Base-by-base conservation (phyloP, 2,329 filamentous ascomycete genomes). In the Cladophialophora yegresii region DNA sequence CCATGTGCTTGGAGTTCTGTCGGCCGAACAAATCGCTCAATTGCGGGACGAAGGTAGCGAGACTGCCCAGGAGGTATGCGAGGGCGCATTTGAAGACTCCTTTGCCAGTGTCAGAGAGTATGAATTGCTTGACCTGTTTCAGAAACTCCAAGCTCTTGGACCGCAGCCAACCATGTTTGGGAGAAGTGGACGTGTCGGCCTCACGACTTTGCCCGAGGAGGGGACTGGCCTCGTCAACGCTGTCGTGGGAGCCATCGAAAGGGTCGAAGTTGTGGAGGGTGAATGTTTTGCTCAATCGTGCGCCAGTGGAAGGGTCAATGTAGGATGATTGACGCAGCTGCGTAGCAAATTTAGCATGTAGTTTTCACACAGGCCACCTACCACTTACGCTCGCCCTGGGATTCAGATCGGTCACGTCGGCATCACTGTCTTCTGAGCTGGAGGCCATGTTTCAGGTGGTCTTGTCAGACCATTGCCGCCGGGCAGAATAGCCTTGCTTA, bases 1-100 rank as follows among this genome's bases (percentile, higher is more conserved):
- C 92, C 73, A 96, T 88, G 77, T 97, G 93, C 74, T 97, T 97
- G 57, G 92, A 92, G 77, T 96, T 93, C 73, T 92, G 89, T 68
- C 88, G 83, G 10, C 93, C 93, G 16, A 97, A 81, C 62, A 92
- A 85, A 7, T 82, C 79, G 16, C 92, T 88, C 62, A 96, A 82
- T 2, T 84, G 83, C 2, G 88, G 85, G 67, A 91, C 87, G 72
- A 96, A 95, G 0, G 93, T 97, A 40, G 89, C 92, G 76, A 96
- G 81, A 70, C 91, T 96, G 20, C 91, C 93, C 36, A 97, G 77
- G 3, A 96, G 80, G 77, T 97, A 97, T 51, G 93, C 93, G 66
- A 97, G 78, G 33, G 92, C 93, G 80, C 92, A 97, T 78, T 97
- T 97, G 72, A 97, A 80, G 59, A 96, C 90, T 45, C 88, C 89